Evolutionary conservation across 495 filamentous ascomycete genomes (phyloP), one percentile per base, ranked within the genome.

Genomic region (Neurospora africana): DNA sequence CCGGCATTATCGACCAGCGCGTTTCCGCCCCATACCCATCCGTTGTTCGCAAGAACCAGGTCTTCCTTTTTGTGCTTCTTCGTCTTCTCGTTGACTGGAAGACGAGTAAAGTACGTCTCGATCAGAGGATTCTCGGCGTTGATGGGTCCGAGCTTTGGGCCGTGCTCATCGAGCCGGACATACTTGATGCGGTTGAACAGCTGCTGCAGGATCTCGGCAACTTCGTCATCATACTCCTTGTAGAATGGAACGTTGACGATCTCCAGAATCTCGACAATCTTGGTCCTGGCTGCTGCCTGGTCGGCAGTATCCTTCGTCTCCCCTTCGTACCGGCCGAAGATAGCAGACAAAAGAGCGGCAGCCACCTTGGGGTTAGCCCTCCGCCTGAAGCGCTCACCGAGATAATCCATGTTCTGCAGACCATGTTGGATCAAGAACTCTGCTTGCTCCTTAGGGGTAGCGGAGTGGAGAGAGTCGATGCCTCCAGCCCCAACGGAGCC

Each of bases 11-110:
- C 96, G 33, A 91, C 89, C 81, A 98, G 87, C 0, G 93, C 94
- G 78, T 97, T 93, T 17, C 95, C 94, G 74, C 92, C 93, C 96
- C 96, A 99, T 23, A 98, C 93, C 96, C 96, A 99, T 72, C 96
- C 96, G 78, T 99, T 99, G 82, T 97, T 98, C 38, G 91, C 94
- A 21, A 99, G 82, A 4, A 93, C 92, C 40, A 98, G 82, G 68
- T 91, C 89, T 71, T 91, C 91, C 3, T 88, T 84, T 58, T 89
- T 89, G 77, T 97, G 90, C 79, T 92, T 90, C 73, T 87, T 86
- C 0, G 96, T 97, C 37, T 84, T 86, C 7, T 91, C 88, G 73
- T 97, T 97, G 38, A 85, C 78, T 3, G 95, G 93, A 30, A 99
- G 87, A 19, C 96, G 90, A 6, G 95, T 97, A 82, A 99, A 99